Evolutionary conservation across 768 basidiomycete species (phyloP).

Genomic region (Mycena metata): DNA sequence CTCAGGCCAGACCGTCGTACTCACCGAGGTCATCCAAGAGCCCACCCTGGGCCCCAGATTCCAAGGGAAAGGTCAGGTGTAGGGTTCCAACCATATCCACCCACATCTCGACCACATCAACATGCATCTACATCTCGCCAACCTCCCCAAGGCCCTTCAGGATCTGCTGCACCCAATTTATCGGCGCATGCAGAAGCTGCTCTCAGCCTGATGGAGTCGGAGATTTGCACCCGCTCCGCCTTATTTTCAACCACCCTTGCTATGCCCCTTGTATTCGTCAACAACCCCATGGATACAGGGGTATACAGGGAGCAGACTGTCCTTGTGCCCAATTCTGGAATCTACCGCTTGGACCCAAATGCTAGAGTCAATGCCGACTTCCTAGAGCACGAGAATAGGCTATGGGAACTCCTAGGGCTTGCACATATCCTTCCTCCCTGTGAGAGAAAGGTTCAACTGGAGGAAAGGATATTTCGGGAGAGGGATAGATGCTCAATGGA

Average conservation of each 20-base stretch:
- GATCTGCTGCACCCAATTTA: background rate
- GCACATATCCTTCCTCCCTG: background rate
- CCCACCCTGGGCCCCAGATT: no score
- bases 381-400: background rate
- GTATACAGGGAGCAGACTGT: no score
- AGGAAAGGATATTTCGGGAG: constrained; percentile 3
- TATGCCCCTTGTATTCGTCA: no score
- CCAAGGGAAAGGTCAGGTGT: no score
- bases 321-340: no score
- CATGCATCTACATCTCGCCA: background rate
- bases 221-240: no score
- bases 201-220: background rate
- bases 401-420: background rate
- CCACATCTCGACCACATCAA: background rate
- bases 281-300: no score
- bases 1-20: no score
- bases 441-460: background rate
- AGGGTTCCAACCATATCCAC: background rate
- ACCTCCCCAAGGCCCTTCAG: background rate
- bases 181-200: background rate
- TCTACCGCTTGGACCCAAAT: no score
- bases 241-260: no score
- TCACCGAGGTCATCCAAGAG: no score
- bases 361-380: background rate
- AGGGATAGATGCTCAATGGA: constrained; percentile 2